Base-by-base conservation (phyloP, 768 basidiomycete genomes). In the Mycena galopus region DNA sequence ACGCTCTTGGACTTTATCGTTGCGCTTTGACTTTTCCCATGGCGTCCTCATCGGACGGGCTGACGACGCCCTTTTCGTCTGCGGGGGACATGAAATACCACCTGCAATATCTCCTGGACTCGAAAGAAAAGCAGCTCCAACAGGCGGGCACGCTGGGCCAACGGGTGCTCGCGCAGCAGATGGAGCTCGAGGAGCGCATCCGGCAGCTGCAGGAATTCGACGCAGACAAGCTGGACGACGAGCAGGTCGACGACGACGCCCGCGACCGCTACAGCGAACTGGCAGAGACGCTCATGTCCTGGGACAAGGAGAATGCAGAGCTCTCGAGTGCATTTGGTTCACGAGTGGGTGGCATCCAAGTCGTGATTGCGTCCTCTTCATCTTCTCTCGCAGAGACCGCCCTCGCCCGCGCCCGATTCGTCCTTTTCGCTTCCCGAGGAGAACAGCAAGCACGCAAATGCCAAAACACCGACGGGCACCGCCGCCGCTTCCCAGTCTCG, bases 131-230 rank as follows among this genome's bases (percentile, higher is more conserved):
- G 79, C 96, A 98, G 81, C 92, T 98, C 37, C 92, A 95, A 74
- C 93, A 95, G 74, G 95, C 96, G 6, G 96, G 95, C 42, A 93
- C 92, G 66, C 91, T 99, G 79, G 97, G 97, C 62, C 96, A 98
- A 83, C 93, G 95, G 81, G 91, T 99, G 77, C 91, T 98, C 72
- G 89, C 91, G 23, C 97, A 99, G 85, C 96, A 96, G 83, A 92
- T 95, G 84, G 95, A 97, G 79, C 90, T 98, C 73, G 95, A 98
- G 82, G 92, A 93, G 79, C 90, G 95, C 62, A 95, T 98, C 71
- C 87, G 90, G 53, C 93, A 93, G 78, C 86, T 97, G 63, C 93
- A 95, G 76, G 93, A 93, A 39, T 79, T 89, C 19, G 92, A 92
- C 64, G 87, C 83, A 23, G 92, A 91, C 70, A 91, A 89, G 74